Evolutionary conservation across 257 asterid genomes (phyloP), one percentile per base, ranked within the genome.

Genomic region (Solanum tarapatanum): DNA sequence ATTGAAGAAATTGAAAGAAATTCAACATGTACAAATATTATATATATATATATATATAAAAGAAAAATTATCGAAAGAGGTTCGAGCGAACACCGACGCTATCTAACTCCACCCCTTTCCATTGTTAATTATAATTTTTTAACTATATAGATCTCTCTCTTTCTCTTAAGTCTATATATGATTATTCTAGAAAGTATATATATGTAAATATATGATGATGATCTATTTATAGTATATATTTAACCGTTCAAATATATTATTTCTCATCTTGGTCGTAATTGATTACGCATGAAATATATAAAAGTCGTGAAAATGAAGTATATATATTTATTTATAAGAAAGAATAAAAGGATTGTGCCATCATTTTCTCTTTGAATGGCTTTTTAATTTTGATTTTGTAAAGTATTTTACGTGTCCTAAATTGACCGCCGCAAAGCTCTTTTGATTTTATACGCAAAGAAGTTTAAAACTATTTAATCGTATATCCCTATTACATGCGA

Each of bases 11-110:
- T 12, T 1, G 17, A 45, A 45, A 45, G 55, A 43, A 1, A 43
- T 11, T 12, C 17, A 43, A 12, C 55, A 12, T 43, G 55, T 43
- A 43, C 17, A 35, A 33, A 32, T 32, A 0, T 32, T 33, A 33
- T 33, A 33, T 33, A 33, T 33, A 33, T 33, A 33, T 33, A 4
- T 33, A 28, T 28, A 28, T 28, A 28, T 28, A 28, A 28, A 28
- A 28, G 30, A 28, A 28, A 28, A 30, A 30, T 33, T 33, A 35
- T 35, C 7, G 36, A 13, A 43, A 3, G 14, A 41, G 48, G 48
- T 41, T 43, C 5, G 7, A 4, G 7, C 2, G 21, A 45, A 13
- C 2, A 4, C 2, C 7, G 0, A 45, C 21, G 0, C 0, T 13
- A 45, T 13, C 58, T 13, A 4, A 45, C 19, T 45, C 55, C 0